Percentiles rank a stretch among this genome's conserved stretches.
These are phyloP conservation scores for Cnidoscolus chayamansa DNA, from an alignment of 441 rosid species.

Conservation along the genomic window DNA sequence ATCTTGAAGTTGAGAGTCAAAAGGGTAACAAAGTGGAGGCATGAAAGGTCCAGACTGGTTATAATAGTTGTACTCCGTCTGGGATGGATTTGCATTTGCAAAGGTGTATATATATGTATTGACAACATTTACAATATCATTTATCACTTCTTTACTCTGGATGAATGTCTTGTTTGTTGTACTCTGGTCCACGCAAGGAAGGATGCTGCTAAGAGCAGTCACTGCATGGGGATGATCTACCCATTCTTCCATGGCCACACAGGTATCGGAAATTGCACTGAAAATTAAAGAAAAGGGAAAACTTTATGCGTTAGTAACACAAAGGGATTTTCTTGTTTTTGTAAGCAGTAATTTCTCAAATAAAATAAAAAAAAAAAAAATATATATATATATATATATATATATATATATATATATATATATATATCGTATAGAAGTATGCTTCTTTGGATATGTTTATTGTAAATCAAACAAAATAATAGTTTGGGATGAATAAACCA, in stretches of 20 bases:
- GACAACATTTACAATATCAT: constrained; percentile 64
- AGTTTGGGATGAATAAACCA: neutral
- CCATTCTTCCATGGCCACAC: constrained; percentile 94
- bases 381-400: no score
- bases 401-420: no score
- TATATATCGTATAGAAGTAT: neutral
- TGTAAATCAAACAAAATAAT: no score
- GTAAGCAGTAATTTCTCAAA: neutral
- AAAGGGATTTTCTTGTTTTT: no score
- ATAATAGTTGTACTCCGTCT: constrained; percentile 43
- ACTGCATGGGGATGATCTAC: constrained; percentile 85
- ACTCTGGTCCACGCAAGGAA: constrained; percentile 81
- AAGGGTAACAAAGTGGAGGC: constrained; percentile 92
- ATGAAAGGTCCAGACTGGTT: constrained; percentile 86
- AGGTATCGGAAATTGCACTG: constrained; percentile 82
- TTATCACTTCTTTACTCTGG: constrained; percentile 88
- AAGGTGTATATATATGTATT: constrained; percentile 70
- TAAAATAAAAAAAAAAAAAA: neutral
- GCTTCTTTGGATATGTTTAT: neutral
- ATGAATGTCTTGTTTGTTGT: constrained; percentile 79
- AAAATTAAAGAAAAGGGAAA: constrained; percentile 18
- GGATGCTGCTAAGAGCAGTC: constrained; percentile 85
- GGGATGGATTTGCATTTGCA: constrained; percentile 72
- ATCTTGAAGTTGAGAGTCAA: constrained; percentile 54
- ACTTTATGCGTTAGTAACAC: neutral